Evolutionary conservation across 495 filamentous ascomycete genomes (phyloP).

Genomic region (Penicillium riverlandense): DNA sequence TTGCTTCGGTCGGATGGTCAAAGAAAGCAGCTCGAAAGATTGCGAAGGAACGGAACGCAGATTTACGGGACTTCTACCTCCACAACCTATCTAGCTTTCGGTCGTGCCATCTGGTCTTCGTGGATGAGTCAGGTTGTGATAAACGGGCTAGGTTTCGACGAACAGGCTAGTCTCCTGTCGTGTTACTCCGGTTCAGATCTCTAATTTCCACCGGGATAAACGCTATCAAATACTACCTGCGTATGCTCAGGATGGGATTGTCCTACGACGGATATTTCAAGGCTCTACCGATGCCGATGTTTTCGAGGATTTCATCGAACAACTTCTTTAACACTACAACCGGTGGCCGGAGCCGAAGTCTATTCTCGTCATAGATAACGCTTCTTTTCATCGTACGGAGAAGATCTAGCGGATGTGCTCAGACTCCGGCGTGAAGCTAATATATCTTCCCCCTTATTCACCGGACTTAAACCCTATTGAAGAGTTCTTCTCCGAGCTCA

Average conservation of each 20-base stretch:
- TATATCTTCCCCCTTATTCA: not conserved
- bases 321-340: not conserved
- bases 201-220: too few species aligned
- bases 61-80: slow-evolving; percentile 27
- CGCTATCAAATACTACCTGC: too few species aligned
- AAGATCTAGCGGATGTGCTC: not conserved
- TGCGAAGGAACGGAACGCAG: slow-evolving; percentile 21
- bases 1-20: slow-evolving; percentile 15
- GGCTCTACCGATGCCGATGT: not conserved
- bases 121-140: slow-evolving; percentile 22
- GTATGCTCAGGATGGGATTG: too few species aligned
- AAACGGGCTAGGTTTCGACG: slow-evolving; percentile 7
- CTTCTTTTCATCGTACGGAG: not conserved
- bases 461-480: not conserved
- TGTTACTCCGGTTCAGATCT: not conserved
- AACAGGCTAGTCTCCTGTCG: not conserved
- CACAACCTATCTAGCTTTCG: slow-evolving; percentile 20
- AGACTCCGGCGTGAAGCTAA: not conserved
- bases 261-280: too few species aligned
- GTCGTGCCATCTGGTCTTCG: slow-evolving; percentile 21
- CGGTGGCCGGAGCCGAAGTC: not conserved
- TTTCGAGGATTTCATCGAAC: not conserved
- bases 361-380: not conserved
- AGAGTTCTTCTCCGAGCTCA: not conserved
- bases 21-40: slow-evolving; percentile 21